phyloP scores from a whole-genome alignment of 2,329 filamentous ascomycete species.

The Neodidymelliopsis sp. region DNA sequence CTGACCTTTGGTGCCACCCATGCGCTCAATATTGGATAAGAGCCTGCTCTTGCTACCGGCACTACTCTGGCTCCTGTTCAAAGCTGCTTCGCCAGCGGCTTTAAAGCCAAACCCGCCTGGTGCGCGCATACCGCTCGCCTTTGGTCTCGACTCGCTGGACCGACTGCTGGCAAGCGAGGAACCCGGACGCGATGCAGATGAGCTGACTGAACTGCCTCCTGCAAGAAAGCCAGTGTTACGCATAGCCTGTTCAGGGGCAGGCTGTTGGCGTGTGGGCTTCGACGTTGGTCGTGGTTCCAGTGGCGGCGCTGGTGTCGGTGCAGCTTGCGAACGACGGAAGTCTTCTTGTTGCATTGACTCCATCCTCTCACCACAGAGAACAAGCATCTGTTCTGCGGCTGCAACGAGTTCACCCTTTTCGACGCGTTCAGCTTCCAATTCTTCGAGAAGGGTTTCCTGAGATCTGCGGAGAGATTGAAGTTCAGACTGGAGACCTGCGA shows the following conservation, averaged over 20 bases:
- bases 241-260: conserved; percentile 32
- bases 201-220: conserved; percentile 26
- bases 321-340: conserved; percentile 61
- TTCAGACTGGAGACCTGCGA: conserved; percentile 77
- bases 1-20: conserved; percentile 65
- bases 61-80: conserved; percentile 45
- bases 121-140: conserved; percentile 67
- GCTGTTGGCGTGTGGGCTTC: conserved; percentile 21
- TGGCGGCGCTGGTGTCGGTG: conserved; percentile 17
- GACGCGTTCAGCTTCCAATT: conserved; percentile 76
- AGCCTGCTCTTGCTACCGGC: conserved; percentile 68
- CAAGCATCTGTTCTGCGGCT: conserved; percentile 84
- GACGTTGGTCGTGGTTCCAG: conserved; percentile 19
- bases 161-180: conserved; percentile 36
- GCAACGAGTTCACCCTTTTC: conserved; percentile 86
- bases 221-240: conserved; percentile 44
- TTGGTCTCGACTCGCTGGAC: conserved; percentile 37
- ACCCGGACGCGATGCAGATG: conserved; percentile 30
- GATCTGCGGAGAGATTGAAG: conserved; percentile 73
- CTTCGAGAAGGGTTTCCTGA: conserved; percentile 68
- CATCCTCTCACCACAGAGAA: conserved; percentile 62
- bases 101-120: conserved; percentile 56
- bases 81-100: conserved; percentile 33
- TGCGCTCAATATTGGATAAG: conserved; percentile 86
- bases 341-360: conserved; percentile 49